These are phyloP conservation scores for Heliosperma pusillum DNA, from an alignment of 148 eudicot genomes.

Conservation along the genomic window DNA sequence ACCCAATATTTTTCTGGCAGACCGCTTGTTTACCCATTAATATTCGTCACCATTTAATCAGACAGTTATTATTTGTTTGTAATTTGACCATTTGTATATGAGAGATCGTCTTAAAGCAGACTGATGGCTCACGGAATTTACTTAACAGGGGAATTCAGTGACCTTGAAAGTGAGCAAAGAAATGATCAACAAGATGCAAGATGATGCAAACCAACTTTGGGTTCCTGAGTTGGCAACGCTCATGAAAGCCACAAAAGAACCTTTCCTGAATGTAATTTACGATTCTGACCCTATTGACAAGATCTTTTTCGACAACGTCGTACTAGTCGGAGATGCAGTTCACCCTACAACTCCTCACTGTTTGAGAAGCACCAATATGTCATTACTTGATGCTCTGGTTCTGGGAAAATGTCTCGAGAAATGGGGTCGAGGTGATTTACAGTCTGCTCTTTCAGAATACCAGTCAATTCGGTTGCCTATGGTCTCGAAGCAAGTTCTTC, in stretches of 20 bases:
- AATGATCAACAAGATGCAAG: constrained; percentile 53
- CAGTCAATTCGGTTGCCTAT: constrained; percentile 60
- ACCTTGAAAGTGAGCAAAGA: constrained; percentile 68
- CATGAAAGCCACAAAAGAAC: constrained; percentile 60
- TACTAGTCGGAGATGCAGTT: constrained; percentile 84
- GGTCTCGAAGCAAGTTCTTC: constrained; percentile 52
- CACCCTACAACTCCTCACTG: constrained; percentile 94
- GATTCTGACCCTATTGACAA: constrained; percentile 66
- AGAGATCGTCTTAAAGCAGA: too few species aligned
- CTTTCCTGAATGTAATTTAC: constrained; percentile 73
- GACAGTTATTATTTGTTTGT: too few species aligned
- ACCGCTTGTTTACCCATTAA: too few species aligned
- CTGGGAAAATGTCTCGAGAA: constrained; percentile 68
- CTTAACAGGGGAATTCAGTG: constrained; percentile 64
- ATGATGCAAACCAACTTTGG: constrained; percentile 63
- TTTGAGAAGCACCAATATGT: constrained; percentile 88
- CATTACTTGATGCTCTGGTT: constrained; percentile 73
- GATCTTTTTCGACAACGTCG: constrained; percentile 62
- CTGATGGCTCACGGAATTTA: not conserved
- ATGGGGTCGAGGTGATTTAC: constrained; percentile 44
- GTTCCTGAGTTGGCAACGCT: constrained; percentile 48
- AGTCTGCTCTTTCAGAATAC: constrained; percentile 54
- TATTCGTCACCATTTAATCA: too few species aligned
- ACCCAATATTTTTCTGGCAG: too few species aligned
- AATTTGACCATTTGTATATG: too few species aligned